Evolutionary conservation across 768 basidiomycete genomes (phyloP).

Genomic region (Amanita inopinata): DNA sequence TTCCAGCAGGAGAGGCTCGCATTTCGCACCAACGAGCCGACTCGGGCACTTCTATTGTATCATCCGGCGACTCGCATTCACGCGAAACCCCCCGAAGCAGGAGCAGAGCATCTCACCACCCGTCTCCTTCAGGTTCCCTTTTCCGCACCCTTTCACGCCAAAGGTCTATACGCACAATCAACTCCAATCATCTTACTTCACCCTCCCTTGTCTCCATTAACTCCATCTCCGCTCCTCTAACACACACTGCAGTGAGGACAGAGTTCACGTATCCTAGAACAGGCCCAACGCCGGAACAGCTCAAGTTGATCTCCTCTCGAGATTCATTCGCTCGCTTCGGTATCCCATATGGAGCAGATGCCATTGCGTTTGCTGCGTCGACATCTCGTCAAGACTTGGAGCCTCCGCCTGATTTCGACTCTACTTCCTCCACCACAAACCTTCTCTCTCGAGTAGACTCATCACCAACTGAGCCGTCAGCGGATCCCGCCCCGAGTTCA

Average conservation of each 20-base stretch:
- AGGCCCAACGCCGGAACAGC: constrained; percentile 53
- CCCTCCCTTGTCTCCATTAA: constrained; percentile 63
- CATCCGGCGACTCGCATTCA: constrained; percentile 15
- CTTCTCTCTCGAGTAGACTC: constrained; percentile 3
- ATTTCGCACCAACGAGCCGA: constrained; percentile 21
- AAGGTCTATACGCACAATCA: constrained; percentile 31
- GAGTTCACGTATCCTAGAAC: constrained; percentile 59
- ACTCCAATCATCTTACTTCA: constrained; percentile 39
- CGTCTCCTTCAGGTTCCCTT: constrained; percentile 26
- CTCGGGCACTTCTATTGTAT: constrained; percentile 21
- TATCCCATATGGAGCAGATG: constrained; percentile 68
- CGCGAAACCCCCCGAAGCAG: constrained; percentile 19
- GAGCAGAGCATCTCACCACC: constrained; percentile 20
- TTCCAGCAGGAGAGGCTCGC: constrained; percentile 12
- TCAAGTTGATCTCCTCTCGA: constrained; percentile 60
- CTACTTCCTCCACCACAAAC: constrained; percentile 10
- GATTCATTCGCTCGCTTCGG: constrained; percentile 64
- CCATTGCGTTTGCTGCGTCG: constrained; percentile 52
- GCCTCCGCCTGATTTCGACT: constrained; percentile 50
- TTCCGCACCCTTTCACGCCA: constrained; percentile 44
- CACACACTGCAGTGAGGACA: constrained; percentile 62
- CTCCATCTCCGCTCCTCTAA: constrained; percentile 68
- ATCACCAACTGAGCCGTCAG: background rate
- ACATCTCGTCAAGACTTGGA: constrained; percentile 33
- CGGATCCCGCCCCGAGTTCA: constrained; percentile 1